Percentiles rank a stretch among this genome's conserved stretches.
Evolutionary conservation across 371 early-diverging fungal species (phyloP).

Genomic region (Mortierella sp.): DNA sequence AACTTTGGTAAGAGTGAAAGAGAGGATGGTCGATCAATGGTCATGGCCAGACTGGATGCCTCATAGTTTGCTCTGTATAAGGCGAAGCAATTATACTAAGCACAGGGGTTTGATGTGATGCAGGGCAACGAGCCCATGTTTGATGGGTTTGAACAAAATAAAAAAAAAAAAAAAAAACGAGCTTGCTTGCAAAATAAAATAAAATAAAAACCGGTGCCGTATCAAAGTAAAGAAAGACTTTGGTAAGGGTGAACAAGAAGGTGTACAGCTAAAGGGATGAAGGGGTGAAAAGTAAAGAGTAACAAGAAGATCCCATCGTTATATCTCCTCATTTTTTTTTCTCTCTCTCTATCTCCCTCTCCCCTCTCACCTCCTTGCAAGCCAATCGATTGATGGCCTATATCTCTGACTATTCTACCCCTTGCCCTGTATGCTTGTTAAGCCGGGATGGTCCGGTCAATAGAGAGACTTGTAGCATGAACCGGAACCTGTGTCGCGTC

Average conservation of each 20-base stretch:
- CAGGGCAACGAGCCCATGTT: slow-evolving; percentile 2
- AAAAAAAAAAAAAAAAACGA: background rate
- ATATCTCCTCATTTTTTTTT: background rate
- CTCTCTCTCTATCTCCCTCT: too few relatives aligned
- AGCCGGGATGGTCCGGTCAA: background rate
- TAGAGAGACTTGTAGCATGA: background rate
- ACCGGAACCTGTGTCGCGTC: background rate
- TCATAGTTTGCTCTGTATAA: background rate
- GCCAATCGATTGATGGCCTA: background rate
- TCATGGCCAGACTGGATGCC: background rate
- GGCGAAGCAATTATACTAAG: background rate
- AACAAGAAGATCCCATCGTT: too few relatives aligned
- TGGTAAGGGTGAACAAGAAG: slow-evolving; percentile 3
- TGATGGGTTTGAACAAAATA: background rate
- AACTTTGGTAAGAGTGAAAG: background rate
- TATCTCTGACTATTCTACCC: background rate
- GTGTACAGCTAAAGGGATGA: background rate
- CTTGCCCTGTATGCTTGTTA: slow-evolving; percentile 2
- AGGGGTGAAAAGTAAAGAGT: background rate
- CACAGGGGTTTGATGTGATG: background rate
- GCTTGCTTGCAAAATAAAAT: too few relatives aligned
- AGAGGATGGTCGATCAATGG: background rate
- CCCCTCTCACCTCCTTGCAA: background rate
- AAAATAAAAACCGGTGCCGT: background rate
- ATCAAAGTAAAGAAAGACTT: background rate